Conservation (phyloP, 352 stramenopile genomes). For the Blastocystis sp. region DNA sequence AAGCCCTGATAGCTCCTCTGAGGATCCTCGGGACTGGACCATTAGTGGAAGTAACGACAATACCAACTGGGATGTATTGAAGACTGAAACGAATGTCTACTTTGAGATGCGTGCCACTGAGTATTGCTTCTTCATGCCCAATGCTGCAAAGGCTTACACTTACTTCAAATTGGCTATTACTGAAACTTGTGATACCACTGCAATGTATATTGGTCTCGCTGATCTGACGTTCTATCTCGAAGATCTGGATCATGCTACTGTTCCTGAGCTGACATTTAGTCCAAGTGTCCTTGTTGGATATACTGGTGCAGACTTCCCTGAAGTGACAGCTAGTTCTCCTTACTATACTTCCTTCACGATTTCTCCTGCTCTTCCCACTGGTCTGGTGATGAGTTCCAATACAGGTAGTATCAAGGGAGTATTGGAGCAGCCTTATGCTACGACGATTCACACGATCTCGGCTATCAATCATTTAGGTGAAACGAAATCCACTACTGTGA, state of each 20-base stretch:
- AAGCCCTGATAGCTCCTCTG: not conserved
- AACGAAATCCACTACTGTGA: not conserved
- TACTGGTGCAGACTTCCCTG: not conserved
- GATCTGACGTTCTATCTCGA: conserved; percentile 10
- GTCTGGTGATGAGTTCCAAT: not conserved
- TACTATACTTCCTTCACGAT: conserved; percentile 45
- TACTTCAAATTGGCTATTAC: not conserved
- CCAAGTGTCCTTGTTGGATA: conserved; percentile 17
- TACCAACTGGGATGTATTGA: not conserved
- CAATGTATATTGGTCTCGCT: not conserved
- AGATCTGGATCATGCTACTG: not conserved
- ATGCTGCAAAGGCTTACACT: not conserved
- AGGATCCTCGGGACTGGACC: conserved; percentile 26
- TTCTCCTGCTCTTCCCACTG: not conserved
- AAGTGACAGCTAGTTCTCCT: not conserved
- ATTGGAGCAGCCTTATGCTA: not conserved
- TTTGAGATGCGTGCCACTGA: not conserved
- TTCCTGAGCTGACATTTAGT: conserved; percentile 6
- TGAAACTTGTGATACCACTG: not conserved
- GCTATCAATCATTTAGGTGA: conserved; percentile 1
- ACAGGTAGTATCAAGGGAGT: conserved; percentile 12
- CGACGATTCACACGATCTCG: not conserved
- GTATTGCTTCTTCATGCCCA: conserved; percentile 55
- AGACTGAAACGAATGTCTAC: not conserved
- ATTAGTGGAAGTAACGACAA: conserved; percentile 34